phyloP scores from a whole-genome alignment of 805 yeast genomes.

The Ascoidea tarda region DNA sequence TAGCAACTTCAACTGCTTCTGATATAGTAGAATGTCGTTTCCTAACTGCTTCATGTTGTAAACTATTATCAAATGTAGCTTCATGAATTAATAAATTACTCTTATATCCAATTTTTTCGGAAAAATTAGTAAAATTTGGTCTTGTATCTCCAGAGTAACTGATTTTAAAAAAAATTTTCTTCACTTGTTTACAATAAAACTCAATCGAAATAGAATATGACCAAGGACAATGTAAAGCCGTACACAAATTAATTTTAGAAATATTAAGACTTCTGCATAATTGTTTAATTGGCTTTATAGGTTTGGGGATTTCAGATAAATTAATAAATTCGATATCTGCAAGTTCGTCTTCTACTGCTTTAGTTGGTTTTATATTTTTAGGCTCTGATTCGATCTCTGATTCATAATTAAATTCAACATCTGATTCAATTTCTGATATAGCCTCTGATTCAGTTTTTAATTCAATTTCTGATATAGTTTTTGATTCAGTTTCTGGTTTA shows the following conservation, averaged over 20 bases:
- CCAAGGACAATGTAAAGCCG: conserved; percentile 76
- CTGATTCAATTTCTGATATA: conserved; percentile 16
- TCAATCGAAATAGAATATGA: conserved; percentile 56
- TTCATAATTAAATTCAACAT: conserved; percentile 4
- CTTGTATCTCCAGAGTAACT: conserved; percentile 95
- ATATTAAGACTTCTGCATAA: conserved; percentile 31
- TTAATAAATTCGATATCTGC: conserved; percentile 15
- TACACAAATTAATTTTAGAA: conserved; percentile 36
- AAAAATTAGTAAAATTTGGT: conserved; percentile 50
- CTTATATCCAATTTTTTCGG: conserved; percentile 41
- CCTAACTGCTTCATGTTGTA: conserved; percentile 60
- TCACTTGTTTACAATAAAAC: conserved; percentile 19
- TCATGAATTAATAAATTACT: conserved; percentile 82
- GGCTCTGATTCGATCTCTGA: conserved; percentile 11
- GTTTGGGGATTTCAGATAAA: not conserved
- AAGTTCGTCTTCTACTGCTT: conserved; percentile 1
- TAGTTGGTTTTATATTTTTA: not conserved
- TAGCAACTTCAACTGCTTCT: conserved; percentile 67
- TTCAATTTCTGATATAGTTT: not conserved
- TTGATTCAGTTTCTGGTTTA: no score
- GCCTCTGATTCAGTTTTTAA: conserved; percentile 11
- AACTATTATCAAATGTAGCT: conserved; percentile 76
- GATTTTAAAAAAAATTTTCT: conserved; percentile 36
- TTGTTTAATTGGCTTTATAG: not conserved
- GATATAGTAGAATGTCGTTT: conserved; percentile 82